phyloP scores from a whole-genome alignment of 352 stramenopile species.

The Globisporangium perplexum region DNA sequence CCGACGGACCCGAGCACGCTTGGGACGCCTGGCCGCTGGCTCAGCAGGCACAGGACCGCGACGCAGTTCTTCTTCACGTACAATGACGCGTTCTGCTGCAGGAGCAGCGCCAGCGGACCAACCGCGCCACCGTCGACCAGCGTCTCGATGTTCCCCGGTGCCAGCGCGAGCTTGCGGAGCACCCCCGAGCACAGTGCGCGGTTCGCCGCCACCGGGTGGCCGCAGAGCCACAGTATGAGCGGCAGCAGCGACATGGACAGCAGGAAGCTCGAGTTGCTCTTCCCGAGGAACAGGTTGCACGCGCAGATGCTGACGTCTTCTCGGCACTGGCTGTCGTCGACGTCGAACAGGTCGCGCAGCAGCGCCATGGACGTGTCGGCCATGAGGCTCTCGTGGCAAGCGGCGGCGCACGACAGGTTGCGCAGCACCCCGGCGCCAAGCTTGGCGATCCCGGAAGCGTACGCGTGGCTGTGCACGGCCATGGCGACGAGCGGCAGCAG shows the following conservation, averaged over 20 bases:
- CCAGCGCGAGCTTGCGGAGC: constrained; percentile 58
- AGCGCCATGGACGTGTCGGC: constrained; percentile 34
- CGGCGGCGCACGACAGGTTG: constrained; percentile 36
- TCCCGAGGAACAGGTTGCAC: constrained; percentile 65
- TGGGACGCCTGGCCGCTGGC: constrained; percentile 37
- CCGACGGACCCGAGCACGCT: constrained; percentile 43
- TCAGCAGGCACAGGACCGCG: constrained; percentile 55
- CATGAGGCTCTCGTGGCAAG: constrained; percentile 35
- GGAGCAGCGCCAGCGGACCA: constrained; percentile 40
- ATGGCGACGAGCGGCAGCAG: constrained; percentile 19
- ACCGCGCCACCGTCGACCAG: constrained; percentile 55
- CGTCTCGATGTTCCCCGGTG: constrained; percentile 56
- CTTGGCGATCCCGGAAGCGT: constrained; percentile 12
- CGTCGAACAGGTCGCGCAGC: constrained; percentile 40
- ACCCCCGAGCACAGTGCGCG: constrained; percentile 48
- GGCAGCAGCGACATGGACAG: constrained; percentile 39
- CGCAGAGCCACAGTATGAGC: constrained; percentile 51
- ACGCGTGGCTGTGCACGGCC: constrained; percentile 17
- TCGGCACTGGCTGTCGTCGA: constrained; percentile 34
- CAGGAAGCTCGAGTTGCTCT: constrained; percentile 52
- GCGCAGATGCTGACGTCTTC: constrained; percentile 48
- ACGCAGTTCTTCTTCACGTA: constrained; percentile 68
- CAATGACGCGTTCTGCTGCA: constrained; percentile 25
- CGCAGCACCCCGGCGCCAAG: constrained; percentile 36
- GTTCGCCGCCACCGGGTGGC: constrained; percentile 17